Evolutionary conservation across 2,329 filamentous ascomycete species (phyloP), one percentile per base, ranked within the genome.

Genomic region (Monilinia aucupariae): DNA sequence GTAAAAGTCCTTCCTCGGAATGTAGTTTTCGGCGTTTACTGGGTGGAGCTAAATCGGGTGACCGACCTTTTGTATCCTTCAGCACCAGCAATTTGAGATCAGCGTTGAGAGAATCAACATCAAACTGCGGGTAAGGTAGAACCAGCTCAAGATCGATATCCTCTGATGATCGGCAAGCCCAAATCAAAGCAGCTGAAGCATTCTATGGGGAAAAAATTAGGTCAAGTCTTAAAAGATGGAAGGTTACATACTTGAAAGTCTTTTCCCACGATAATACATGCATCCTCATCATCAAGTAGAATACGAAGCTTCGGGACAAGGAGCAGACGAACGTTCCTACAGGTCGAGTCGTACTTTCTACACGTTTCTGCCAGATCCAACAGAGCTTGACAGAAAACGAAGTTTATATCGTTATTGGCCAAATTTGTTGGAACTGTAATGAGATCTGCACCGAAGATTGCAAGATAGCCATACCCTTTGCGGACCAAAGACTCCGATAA

Each of bases 11-110:
- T 15, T 60, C 17, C 25, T 62, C 13, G 70, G 74, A 73, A 71
- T 78, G 45, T 20, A 73, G 22, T 55, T 71, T 73, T 3, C 66
- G 69, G n/a, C 71, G 70, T 62, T 74, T 75, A 9, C n/a, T 67
- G 25, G 70, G 67, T 22, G 64, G 71, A 25, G 43, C 43, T 27
- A 9, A 9, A 22, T 47, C n/a, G 15, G 62, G 62, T n/a, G 63
- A 37, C 41, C 49, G 47, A 22, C 22, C 41, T 37, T 49, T 17
- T 10, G 41, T 34, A 41, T 52, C 51, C 17, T 52, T 61, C 15
- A 74, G 58, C 10, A 61, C 62, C 4, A 73, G 61, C 34, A 55
- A 49, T 41, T 54, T 60, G 50, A 72, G 71, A 50, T 73, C 67
- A n/a, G 59, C 43, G 48, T 67, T 64, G 2, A 74, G 65, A 45